phyloP scores from a whole-genome alignment of 257 asterid species.

The Solanum bulbocastanum region DNA sequence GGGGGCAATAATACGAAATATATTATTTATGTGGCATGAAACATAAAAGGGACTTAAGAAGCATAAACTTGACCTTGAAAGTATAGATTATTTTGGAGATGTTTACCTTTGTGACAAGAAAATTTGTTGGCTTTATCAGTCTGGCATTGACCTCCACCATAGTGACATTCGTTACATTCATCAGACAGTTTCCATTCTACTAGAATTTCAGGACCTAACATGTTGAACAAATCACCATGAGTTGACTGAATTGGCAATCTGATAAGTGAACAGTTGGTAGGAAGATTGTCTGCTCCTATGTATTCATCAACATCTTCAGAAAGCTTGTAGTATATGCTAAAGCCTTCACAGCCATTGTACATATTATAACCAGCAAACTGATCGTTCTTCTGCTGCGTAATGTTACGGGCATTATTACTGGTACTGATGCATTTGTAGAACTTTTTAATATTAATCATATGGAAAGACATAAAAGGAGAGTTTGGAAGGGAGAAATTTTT shows the following conservation, averaged over 20 bases:
- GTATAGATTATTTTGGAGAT: background rate
- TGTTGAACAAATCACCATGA: no score
- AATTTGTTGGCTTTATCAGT: background rate
- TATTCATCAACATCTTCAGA: background rate
- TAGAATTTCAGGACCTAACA: no score
- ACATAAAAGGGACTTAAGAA: background rate
- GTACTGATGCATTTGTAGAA: background rate
- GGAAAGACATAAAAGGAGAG: background rate
- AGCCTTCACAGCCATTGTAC: background rate
- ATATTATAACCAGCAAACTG: background rate
- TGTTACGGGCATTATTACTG: background rate
- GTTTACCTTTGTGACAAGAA: background rate
- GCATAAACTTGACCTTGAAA: background rate
- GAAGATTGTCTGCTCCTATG: background rate
- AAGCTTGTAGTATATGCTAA: background rate
- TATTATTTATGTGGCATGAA: background rate
- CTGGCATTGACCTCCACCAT: background rate
- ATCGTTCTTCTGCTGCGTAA: background rate
- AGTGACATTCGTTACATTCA: background rate
- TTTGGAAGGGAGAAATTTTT: background rate
- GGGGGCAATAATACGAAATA: background rate
- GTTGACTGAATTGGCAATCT: no score
- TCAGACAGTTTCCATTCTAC: no score
- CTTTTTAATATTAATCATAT: accelerated
- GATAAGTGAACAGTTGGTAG: no score